Evolutionary conservation across 2,329 filamentous ascomycete genomes (phyloP), one percentile per base, ranked within the genome.

Genomic region (Curvularia sp.): DNA sequence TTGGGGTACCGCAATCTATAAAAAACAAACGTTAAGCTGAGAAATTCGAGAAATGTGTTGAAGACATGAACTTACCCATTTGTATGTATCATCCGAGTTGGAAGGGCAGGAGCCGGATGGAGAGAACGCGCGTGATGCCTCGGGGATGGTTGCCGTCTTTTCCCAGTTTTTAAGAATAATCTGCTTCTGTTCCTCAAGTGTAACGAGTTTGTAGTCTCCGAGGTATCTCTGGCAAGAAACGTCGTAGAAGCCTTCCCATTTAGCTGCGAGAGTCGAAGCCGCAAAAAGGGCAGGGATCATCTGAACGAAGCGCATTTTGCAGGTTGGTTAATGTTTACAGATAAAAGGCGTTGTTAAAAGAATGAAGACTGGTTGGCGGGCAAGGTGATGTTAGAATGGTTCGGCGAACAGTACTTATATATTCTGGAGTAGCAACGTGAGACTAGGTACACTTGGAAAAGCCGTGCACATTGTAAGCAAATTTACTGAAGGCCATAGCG

Each of bases 21-120:
- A 38, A 0, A 6, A 24, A 26, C 24, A 24, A 56, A 30, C 4
- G 10, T 20, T 44, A 2, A 9, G 8, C 20, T n/a, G 9, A 15
- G 12, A 39, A 30, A n/a, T 8, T 4, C 8, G 13, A 30, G 39
- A 33, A 4, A 5, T 3, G 18, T 20, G 4, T 1, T 6, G 9
- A 31, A 3, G 15, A 5, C n/a, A 13, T 28, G 24, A 2, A 38
- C 38, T 24, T 26, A 57, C 54, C 49, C 49, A 57, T 46, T 33
- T 47, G 5, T 53, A 47, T 12, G 54, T 47, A 6, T 57, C 54
- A 20, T 57, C 54, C 13, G 26, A 24, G 31, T 57, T 53, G 2
- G 41, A 41, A 39, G 54, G 54, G 18, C 54, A 53, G 2, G 44
- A 22, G n/a, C 38, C 41, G 6, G 13, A 9, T 9, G 54, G 15